phyloP scores from a whole-genome alignment of 345 rosid genomes.

The Linum lewisii region DNA sequence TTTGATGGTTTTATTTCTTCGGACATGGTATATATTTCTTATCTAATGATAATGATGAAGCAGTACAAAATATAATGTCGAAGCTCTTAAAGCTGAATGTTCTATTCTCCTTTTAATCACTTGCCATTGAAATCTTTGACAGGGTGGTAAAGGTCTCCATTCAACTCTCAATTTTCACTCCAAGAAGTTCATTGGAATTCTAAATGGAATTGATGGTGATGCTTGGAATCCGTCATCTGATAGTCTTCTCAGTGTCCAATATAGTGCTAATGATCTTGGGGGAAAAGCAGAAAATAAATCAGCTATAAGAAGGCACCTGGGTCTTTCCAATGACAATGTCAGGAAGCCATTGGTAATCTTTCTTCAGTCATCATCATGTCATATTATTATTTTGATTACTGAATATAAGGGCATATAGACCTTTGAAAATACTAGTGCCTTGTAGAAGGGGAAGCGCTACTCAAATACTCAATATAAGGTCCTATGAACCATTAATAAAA shows the following conservation, averaged over 20 bases:
- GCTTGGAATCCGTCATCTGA: constrained; percentile 95
- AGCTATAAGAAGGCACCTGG: constrained; percentile 56
- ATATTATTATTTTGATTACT: background rate
- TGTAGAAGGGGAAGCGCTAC: no score
- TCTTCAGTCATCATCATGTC: background rate
- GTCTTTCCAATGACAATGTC: constrained; percentile 62
- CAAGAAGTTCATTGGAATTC: constrained; percentile 80
- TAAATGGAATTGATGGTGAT: constrained; percentile 88
- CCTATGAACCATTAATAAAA: no score
- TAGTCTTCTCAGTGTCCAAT: constrained; percentile 66
- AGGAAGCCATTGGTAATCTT: constrained; percentile 65
- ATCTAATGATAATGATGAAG: background rate
- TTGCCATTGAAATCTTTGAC: constrained; percentile 11
- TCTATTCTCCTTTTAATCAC: background rate
- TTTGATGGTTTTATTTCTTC: no score
- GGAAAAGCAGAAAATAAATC: constrained; percentile 82
- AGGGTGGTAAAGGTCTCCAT: constrained; percentile 95
- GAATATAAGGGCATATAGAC: no score
- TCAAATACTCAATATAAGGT: no score
- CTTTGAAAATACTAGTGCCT: no score
- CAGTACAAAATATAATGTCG: background rate
- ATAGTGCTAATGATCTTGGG: constrained; percentile 64
- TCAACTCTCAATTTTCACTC: constrained; percentile 70
- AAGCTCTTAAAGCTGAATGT: background rate
- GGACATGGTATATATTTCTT: background rate